These are phyloP conservation scores for Colletotrichum truncatum DNA, from an alignment of 2,329 filamentous ascomycete genomes.

Conservation along the genomic window DNA sequence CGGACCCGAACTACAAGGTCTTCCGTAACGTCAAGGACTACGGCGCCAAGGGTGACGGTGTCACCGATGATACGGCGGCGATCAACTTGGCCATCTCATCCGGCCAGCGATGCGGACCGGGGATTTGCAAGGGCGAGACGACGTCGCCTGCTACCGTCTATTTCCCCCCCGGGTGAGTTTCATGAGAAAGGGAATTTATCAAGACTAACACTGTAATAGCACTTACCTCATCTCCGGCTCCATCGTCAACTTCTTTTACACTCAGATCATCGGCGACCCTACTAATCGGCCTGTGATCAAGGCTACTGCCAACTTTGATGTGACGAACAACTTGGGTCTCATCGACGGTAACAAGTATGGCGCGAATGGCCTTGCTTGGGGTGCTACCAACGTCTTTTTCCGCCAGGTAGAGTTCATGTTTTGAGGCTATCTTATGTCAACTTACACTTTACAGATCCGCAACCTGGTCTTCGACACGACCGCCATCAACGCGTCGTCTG, in stretches of 20 bases:
- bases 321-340: constrained; percentile 48
- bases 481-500: constrained; percentile 52
- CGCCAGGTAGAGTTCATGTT: constrained; percentile 51
- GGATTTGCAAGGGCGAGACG: constrained; percentile 44
- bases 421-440: accelerated
- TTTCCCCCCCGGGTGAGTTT: constrained; percentile 45
- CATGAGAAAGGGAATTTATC: neutral
- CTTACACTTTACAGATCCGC: constrained; percentile 34
- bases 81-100: constrained; percentile 45
- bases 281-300: constrained; percentile 64
- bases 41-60: constrained; percentile 49
- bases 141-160: constrained; percentile 48
- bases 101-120: constrained; percentile 53
- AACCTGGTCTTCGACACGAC: constrained; percentile 68
- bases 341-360: constrained; percentile 58
- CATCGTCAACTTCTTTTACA: constrained; percentile 81
- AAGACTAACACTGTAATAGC: constrained; percentile 28
- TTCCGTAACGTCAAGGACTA: constrained; percentile 59
- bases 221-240: constrained; percentile 78
- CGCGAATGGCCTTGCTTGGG: constrained; percentile 53
- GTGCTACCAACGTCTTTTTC: constrained; percentile 68
- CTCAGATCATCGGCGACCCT: constrained; percentile 79
- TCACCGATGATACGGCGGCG: constrained; percentile 45
- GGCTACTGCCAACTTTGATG: constrained; percentile 57
- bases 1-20: constrained; percentile 50